Conservation (phyloP, 108 stramenopile genomes). For the Nannochloropsis oceanica region DNA sequence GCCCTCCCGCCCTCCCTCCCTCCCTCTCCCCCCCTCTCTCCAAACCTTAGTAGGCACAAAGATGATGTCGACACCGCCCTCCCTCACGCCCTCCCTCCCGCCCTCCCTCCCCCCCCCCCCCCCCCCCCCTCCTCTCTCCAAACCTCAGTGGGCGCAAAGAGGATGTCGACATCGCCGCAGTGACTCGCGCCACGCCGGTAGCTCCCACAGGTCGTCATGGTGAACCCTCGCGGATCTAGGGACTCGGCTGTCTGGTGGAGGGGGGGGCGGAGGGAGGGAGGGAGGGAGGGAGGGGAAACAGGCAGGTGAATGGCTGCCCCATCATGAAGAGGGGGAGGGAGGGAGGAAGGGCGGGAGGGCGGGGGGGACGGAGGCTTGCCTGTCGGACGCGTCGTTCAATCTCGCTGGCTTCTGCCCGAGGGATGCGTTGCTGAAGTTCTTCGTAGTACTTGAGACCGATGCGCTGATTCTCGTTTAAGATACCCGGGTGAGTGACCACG, state of each 20-base stretch:
- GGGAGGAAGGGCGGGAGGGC: background rate
- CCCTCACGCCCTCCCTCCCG: background rate
- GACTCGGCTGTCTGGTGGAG: background rate
- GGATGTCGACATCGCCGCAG: constrained; percentile 33
- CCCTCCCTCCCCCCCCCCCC: background rate
- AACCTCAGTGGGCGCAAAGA: background rate
- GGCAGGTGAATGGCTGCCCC: background rate
- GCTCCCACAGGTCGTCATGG: constrained; percentile 9
- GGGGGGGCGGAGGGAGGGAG: background rate
- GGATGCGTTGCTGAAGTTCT: background rate
- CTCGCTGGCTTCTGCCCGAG: background rate
- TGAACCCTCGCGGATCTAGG: background rate
- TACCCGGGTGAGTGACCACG: background rate
- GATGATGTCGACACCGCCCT: no score
- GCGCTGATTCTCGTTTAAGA: background rate
- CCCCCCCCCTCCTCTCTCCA: background rate
- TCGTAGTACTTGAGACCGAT: background rate
- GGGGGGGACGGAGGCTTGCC: background rate
- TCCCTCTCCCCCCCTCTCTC: background rate
- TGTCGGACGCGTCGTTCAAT: background rate
- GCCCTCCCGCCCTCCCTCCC: background rate
- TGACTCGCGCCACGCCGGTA: constrained; percentile 23
- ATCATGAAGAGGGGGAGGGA: background rate
- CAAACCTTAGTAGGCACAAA: no score
- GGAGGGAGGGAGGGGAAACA: background rate